Conservation (phyloP, 129 eudicot species). For the Silybum marianum region DNA sequence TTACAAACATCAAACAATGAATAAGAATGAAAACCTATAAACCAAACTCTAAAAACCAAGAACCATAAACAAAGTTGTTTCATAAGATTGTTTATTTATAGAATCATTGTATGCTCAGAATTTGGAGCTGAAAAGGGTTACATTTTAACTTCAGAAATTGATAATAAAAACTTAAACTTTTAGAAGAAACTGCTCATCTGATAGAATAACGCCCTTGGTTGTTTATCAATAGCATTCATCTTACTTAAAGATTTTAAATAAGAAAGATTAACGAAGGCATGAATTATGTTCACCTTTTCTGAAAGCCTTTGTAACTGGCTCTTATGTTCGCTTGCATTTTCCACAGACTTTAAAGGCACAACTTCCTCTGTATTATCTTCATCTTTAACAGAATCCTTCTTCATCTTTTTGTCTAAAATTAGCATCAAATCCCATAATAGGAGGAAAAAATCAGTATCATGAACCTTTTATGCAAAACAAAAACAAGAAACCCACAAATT, state of each 20-base stretch:
- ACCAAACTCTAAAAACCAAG: background rate
- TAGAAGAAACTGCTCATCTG: too few relatives aligned
- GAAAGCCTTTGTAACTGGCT: conserved; percentile 63
- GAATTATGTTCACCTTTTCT: conserved; percentile 45
- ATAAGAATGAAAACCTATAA: background rate
- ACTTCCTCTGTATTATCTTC: conserved; percentile 31
- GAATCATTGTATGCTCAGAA: background rate
- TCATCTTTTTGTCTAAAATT: conserved; percentile 40
- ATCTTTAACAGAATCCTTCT: conserved; percentile 14
- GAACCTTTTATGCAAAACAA: background rate
- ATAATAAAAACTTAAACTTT: too few relatives aligned
- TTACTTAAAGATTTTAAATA: background rate
- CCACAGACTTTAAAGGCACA: conserved; percentile 27
- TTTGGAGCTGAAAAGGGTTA: background rate
- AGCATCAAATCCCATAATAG: background rate
- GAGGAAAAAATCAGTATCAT: background rate
- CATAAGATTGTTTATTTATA: background rate
- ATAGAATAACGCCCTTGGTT: background rate
- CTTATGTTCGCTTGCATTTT: conserved; percentile 45
- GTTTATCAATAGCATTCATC: background rate
- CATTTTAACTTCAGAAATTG: background rate
- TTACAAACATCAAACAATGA: too few relatives aligned
- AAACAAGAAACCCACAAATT: background rate
- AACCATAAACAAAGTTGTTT: background rate
- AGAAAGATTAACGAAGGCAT: background rate